These are phyloP conservation scores for Mycena albidolilacea DNA, from an alignment of 768 basidiomycete genomes.

Conservation along the genomic window DNA sequence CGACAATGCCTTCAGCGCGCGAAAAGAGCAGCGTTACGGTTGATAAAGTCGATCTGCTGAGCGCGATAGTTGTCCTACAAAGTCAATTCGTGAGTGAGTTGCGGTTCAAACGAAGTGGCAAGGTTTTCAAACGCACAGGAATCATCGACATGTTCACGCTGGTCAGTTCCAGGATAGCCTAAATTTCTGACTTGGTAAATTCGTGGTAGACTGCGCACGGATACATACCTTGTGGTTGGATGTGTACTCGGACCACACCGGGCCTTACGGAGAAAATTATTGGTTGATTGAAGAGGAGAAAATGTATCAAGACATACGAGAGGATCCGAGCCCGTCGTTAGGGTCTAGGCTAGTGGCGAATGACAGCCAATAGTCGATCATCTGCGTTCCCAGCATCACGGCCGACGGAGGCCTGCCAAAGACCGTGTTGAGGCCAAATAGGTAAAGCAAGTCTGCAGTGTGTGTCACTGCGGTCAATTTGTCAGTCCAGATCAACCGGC, in stretches of 20 bases:
- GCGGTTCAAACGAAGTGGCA: neutral
- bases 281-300: neutral
- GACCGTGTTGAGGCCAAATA: constrained; percentile 42
- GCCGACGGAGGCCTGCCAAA: constrained; percentile 38
- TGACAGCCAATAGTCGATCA: constrained; percentile 63
- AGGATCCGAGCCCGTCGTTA: constrained; percentile 55
- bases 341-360: constrained; percentile 59
- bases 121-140: neutral
- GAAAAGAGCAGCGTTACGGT: neutral
- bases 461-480: constrained; percentile 44
- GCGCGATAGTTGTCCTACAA: constrained; percentile 13
- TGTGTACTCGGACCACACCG: constrained; percentile 16
- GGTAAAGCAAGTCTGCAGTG: constrained; percentile 47
- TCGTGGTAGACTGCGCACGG: neutral
- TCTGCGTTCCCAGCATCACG: constrained; percentile 46
- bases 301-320: constrained; percentile 1
- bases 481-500: neutral
- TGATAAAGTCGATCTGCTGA: constrained; percentile 12
- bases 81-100: neutral
- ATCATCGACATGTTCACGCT: constrained; percentile 8
- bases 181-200: neutral
- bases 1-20: neutral
- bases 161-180: neutral
- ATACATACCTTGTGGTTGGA: constrained; percentile 1
- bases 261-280: neutral